Base-by-base conservation (phyloP, 441 rosid species). In the Lepidium campestre region DNA sequence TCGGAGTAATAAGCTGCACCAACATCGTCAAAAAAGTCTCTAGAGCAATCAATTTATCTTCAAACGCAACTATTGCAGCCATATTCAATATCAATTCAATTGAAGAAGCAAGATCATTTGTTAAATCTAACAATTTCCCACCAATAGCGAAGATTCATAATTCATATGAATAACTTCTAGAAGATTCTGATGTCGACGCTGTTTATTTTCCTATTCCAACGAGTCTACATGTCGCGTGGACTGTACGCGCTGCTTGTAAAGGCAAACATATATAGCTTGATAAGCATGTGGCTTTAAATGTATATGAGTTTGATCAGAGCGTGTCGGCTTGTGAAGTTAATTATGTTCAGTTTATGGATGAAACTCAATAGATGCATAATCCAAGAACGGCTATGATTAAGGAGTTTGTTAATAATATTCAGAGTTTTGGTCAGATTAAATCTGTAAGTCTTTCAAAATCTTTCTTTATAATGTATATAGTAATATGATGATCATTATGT, bases 361-460 rank as follows among this genome's bases (percentile, higher is more conserved):
- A 90, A 5, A 84, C 96, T 37, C 86, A 85, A 92, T 88, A 93
- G 98, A 57, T 92, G 74, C 96, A 92, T 39, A 62, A 86, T 70
- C 90, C 91, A 11, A 73, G 96, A 64, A 84, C 89, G 11, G 65
- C 62, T 4, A 59, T 70, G 70, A 85, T 90, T 86, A 66, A 47
- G 41, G 79, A 80, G 10, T 86, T 85, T 58, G 10, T 92, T 4
- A 17, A 41, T 23, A 86, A 90, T 68, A 48, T 71, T 29, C 77
- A 71, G 40, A 75, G 74, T 10, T 92, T 87, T 58, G 96, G 98
- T 3, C 73, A 77, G 56, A 83, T 84, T 60, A 81, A 44, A 75
- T 40, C 75, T 72, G 97, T 92, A 60, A 36, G 70, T 52, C n/a
- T 48, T 2, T 50, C 52, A 13, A 23, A 29, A 53, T 46, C 22